phyloP scores from a whole-genome alignment of 768 basidiomycete species.

The Dacryopinax spathularia region DNA sequence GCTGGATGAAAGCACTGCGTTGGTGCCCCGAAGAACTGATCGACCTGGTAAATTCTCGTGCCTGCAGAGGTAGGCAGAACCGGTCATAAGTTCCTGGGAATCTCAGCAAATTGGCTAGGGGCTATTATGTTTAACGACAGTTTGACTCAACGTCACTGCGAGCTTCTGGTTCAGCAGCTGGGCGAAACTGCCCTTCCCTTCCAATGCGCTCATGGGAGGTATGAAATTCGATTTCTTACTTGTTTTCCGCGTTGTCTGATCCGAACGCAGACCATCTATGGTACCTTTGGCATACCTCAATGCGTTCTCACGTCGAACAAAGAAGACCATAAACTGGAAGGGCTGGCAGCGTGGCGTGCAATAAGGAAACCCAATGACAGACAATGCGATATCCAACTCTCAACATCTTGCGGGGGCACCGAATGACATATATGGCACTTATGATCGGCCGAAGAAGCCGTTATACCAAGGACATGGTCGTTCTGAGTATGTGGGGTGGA shows the following conservation, averaged over 20 bases:
- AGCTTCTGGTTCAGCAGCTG: slow-evolving; percentile 50
- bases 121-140: slow-evolving; percentile 95
- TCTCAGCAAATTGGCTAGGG: slow-evolving; percentile 34
- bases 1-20: slow-evolving; percentile 59
- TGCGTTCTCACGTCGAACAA: too few species aligned
- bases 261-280: slow-evolving; percentile 39
- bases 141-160: slow-evolving; percentile 53
- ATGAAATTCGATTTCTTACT: not conserved
- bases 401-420: too few species aligned
- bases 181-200: slow-evolving; percentile 70
- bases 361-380: too few species aligned
- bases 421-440: too few species aligned
- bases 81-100: slow-evolving; percentile 7
- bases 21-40: slow-evolving; percentile 72
- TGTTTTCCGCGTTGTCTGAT: slow-evolving; percentile 32
- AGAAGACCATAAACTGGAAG: too few species aligned
- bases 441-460: too few species aligned
- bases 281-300: slow-evolving; percentile 35
- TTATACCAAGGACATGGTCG: too few species aligned
- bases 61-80: slow-evolving; percentile 63
- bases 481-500: too few species aligned
- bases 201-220: slow-evolving; percentile 81
- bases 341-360: too few species aligned
- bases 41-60: slow-evolving; percentile 84
- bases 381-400: too few species aligned